These are phyloP conservation scores for Pueraria montana DNA, from an alignment of 306 rosid species.

Conservation along the genomic window DNA sequence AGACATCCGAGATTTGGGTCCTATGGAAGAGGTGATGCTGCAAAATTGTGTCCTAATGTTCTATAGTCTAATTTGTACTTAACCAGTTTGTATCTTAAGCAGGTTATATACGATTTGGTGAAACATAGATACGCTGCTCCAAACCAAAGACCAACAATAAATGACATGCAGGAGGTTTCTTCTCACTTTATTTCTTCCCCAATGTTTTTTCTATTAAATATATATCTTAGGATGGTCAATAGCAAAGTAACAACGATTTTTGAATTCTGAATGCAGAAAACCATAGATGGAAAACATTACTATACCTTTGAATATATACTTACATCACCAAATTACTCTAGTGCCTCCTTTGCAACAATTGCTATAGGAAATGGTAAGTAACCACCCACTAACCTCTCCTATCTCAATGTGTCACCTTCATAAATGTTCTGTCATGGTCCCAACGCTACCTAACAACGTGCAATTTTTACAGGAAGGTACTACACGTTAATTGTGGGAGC, in stretches of 20 bases:
- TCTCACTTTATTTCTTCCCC: conserved; percentile 25
- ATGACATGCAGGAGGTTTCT: conserved; percentile 84
- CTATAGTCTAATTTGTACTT: conserved; percentile 24
- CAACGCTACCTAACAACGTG: conserved; percentile 14
- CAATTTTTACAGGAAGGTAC: conserved; percentile 71
- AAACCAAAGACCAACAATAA: conserved; percentile 74
- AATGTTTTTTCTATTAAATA: not conserved
- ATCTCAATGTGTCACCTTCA: not conserved
- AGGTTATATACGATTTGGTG: conserved; percentile 78
- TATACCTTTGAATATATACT: conserved; percentile 87
- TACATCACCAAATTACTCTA: conserved; percentile 68
- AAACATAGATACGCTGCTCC: conserved; percentile 85
- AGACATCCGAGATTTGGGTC: conserved; percentile 90
- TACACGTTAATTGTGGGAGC: conserved; percentile 90
- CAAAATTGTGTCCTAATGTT: not conserved
- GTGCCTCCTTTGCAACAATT: conserved; percentile 81
- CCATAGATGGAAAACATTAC: conserved; percentile 82
- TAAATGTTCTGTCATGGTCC: conserved; percentile 18
- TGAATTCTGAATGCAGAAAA: conserved; percentile 65
- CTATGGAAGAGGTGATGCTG: conserved; percentile 79
- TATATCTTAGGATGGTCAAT: conserved; percentile 7
- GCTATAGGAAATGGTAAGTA: conserved; percentile 90
- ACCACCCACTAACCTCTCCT: conserved; percentile 25
- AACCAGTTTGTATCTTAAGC: conserved; percentile 38
- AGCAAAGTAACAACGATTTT: conserved; percentile 14